Percentiles rank a stretch among this genome's conserved stretches.
phyloP scores from a whole-genome alignment of 331 rosid genomes.

The Arachis monticola region DNA sequence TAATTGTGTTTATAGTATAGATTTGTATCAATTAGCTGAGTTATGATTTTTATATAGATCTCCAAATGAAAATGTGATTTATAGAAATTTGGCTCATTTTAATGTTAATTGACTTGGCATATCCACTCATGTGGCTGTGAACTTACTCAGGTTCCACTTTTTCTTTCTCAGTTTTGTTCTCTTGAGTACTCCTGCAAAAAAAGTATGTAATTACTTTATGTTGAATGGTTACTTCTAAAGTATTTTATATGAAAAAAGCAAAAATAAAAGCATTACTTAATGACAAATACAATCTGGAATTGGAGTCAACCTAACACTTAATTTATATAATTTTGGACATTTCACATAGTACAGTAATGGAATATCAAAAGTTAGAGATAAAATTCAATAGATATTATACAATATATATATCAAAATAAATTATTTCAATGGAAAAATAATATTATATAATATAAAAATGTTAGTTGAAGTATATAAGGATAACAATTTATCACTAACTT shows the following conservation, averaged over 20 bases:
- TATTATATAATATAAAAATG: too few species aligned
- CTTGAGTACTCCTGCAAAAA: slow-evolving; percentile 54
- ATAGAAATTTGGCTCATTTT: slow-evolving; percentile 20
- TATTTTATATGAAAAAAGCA: slow-evolving; percentile 11
- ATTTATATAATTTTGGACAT: too few species aligned
- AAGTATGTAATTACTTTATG: slow-evolving; percentile 22
- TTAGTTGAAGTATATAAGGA: too few species aligned
- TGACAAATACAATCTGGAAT: not conserved
- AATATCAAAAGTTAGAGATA: too few species aligned
- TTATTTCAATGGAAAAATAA: too few species aligned
- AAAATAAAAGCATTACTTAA: slow-evolving; percentile 8
- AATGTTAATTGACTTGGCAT: not conserved
- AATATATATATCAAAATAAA: too few species aligned
- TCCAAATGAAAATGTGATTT: not conserved
- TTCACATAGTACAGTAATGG: too few species aligned
- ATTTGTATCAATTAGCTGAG: slow-evolving; percentile 10
- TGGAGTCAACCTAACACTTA: not conserved
- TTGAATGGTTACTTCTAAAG: slow-evolving; percentile 11
- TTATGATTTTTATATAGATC: not conserved
- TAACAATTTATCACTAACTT: too few species aligned
- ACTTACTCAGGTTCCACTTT: slow-evolving; percentile 57
- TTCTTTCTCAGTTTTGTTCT: slow-evolving; percentile 46
- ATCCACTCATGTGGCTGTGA: slow-evolving; percentile 10
- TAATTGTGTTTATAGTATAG: slow-evolving; percentile 1
- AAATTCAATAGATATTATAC: too few species aligned